These are phyloP conservation scores for Penicillium sp. DNA, from an alignment of 2,329 filamentous ascomycete species.

Conservation along the genomic window DNA sequence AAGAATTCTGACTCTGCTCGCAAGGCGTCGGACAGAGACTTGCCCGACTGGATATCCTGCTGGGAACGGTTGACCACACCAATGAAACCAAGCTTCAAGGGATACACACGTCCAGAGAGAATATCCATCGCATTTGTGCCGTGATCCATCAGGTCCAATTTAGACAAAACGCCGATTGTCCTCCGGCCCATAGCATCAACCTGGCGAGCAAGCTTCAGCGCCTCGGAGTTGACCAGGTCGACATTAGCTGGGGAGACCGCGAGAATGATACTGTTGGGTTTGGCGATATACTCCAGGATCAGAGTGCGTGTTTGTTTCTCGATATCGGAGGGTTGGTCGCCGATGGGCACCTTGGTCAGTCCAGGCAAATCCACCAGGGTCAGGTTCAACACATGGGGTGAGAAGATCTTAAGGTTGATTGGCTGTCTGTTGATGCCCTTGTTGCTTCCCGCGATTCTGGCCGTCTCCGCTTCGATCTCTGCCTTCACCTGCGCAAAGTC, in stretches of 20 bases:
- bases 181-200: conserved; percentile 91
- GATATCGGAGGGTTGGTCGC: conserved; percentile 95
- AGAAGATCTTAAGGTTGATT: conserved; percentile 98
- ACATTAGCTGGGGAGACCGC: conserved; percentile 97
- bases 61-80: conserved; percentile 97
- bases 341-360: conserved; percentile 96
- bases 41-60: conserved; percentile 95
- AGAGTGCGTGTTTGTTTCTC: conserved; percentile 97
- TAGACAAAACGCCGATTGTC: conserved; percentile 95
- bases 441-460: conserved; percentile 91
- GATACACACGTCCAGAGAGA: conserved; percentile 94
- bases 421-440: conserved; percentile 97
- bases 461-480: conserved; percentile 96
- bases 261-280: conserved; percentile 96
- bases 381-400: conserved; percentile 91
- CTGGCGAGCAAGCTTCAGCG: conserved; percentile 92
- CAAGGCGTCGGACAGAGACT: conserved; percentile 89
- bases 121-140: conserved; percentile 98
- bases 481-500: conserved; percentile 92
- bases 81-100: conserved; percentile 94
- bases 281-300: conserved; percentile 97
- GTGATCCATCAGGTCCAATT: conserved; percentile 97
- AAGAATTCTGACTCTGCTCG: conserved; percentile 93
- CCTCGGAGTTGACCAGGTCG: conserved; percentile 97
- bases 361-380: conserved; percentile 95